Conservation (phyloP, 2,329 filamentous ascomycete genomes). For the Rhinocladiella similis region DNA sequence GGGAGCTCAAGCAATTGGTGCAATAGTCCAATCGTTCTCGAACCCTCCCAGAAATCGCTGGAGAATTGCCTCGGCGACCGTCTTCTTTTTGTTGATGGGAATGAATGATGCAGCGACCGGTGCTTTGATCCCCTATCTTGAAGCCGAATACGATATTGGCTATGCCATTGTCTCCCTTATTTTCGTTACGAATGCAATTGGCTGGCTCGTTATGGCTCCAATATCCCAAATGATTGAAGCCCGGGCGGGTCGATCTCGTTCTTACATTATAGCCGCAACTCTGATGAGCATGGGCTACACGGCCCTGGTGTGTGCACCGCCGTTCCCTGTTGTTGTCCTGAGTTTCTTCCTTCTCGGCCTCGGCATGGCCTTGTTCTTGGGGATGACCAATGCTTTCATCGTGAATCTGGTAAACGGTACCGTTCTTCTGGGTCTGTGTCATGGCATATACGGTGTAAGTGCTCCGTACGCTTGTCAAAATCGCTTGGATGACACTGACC, state of each 20-base stretch:
- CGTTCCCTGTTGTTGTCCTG: conserved; percentile 66
- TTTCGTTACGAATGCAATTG: conserved; percentile 74
- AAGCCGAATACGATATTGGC: conserved; percentile 71
- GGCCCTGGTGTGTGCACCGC: conserved; percentile 66
- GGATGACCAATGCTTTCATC: conserved; percentile 58
- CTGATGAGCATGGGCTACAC: conserved; percentile 63
- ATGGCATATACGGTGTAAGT: conserved; percentile 46
- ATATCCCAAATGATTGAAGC: conserved; percentile 64
- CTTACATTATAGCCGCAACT: conserved; percentile 59
- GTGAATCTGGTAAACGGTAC: conserved; percentile 55
- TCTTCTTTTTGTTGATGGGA: conserved; percentile 68
- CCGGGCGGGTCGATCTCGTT: conserved; percentile 65
- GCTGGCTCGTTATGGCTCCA: conserved; percentile 73
- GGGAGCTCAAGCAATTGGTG: conserved; percentile 26
- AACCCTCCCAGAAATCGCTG: conserved; percentile 64
- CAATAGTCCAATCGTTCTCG: conserved; percentile 29
- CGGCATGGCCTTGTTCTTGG: conserved; percentile 52
- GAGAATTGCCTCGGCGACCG: conserved; percentile 63
- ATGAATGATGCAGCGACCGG: conserved; percentile 75
- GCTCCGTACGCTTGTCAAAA: too few relatives aligned
- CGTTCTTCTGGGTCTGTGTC: conserved; percentile 44
- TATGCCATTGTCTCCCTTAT: conserved; percentile 80
- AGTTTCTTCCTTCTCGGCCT: conserved; percentile 68
- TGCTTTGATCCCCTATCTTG: conserved; percentile 78
- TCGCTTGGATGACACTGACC: conserved; percentile 1